Base-by-base conservation (phyloP, 2,329 filamentous ascomycete species). In the Verticillium nonalfalfae region DNA sequence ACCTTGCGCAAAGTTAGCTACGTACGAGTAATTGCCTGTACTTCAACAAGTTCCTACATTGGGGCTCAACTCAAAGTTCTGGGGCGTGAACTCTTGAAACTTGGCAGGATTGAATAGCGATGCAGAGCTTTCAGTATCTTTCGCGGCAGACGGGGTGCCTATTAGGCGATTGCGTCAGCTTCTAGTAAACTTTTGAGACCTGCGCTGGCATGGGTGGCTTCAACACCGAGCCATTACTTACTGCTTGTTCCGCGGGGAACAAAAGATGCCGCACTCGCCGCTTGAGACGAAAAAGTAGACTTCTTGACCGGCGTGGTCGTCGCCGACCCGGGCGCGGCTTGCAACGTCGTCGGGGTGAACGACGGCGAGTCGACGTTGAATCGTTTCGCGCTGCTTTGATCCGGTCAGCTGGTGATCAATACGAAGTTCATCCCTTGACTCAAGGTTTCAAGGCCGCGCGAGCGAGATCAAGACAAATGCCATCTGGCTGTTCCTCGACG, bases 321-420 rank as follows among this genome's bases (percentile, higher is more conserved):
- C 21, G 75, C 45, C n/a, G 45, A 26, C n/a, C 45, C 45, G 18
- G 18, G 57, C 14, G 63, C 62, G 4, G 66, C 62, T 14, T 66
- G 70, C 54, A 81, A 68, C 62, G 73, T 78, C 14, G 85, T 79
- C 6, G 94, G 94, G 0, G 92, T 97, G 74, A 99, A 99, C 57
- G 94, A 91, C 13, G 95, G 94, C 9, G 95, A 98, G 70, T 98
- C 95, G 71, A 97, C 95, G 74, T 96, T 99, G 67, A 99, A 82
- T 75, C 93, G 95, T 75, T 91, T 92, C 31, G 79, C 71, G 63
- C 80, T 82, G 62, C 38, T 31, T 38, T 6, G 1, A 15, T 15
- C 54, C 26, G n/a, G 33, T 33, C 26, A 56, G 54, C 13, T 10
- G 15, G 26, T 14, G 21, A 55, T 55, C 52, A 7, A 56, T 33